Conservation (phyloP, 2,329 filamentous ascomycete species). For the Phaeoacremonium minimum region DNA sequence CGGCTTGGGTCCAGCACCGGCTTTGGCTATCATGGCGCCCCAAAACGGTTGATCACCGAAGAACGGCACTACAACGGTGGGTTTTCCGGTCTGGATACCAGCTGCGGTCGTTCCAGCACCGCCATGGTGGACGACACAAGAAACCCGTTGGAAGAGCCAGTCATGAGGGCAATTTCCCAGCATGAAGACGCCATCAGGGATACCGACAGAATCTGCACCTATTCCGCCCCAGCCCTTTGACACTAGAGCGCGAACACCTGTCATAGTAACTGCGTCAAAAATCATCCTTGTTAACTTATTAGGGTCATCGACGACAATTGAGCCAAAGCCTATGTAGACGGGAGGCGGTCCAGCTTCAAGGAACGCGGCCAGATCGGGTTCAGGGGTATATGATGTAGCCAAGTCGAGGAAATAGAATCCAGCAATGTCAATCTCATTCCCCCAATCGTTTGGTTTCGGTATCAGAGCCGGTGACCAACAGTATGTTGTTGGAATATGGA, state of each 20-base stretch:
- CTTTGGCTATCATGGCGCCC: slow-evolving; percentile 70
- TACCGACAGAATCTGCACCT: slow-evolving; percentile 62
- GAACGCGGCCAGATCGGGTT: slow-evolving; percentile 61
- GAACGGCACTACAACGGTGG: slow-evolving; percentile 81
- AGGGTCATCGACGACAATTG: slow-evolving; percentile 76
- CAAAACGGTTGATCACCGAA: slow-evolving; percentile 84
- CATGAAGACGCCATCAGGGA: slow-evolving; percentile 79
- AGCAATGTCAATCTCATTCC: slow-evolving; percentile 63
- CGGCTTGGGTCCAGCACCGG: slow-evolving; percentile 67
- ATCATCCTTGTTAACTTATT: slow-evolving; percentile 66
- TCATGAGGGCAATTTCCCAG: slow-evolving; percentile 83
- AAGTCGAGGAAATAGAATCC: slow-evolving; percentile 75
- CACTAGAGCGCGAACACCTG: slow-evolving; percentile 73
- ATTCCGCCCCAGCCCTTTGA: slow-evolving; percentile 88
- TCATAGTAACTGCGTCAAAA: slow-evolving; percentile 63
- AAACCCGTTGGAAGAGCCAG: slow-evolving; percentile 80
- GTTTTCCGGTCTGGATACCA: slow-evolving; percentile 74
- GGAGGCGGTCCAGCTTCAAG: slow-evolving; percentile 66
- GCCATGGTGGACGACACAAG: slow-evolving; percentile 81
- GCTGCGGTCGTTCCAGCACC: slow-evolving; percentile 85
- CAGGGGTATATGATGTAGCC: slow-evolving; percentile 61
- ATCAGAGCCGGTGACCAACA: slow-evolving; percentile 81
- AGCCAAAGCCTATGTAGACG: slow-evolving; percentile 80
- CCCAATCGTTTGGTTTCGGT: slow-evolving; percentile 63
- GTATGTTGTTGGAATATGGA: slow-evolving; percentile 82